Conservation (phyloP, 176 grass and related monocot genomes). For the Elymus sibiricus region DNA sequence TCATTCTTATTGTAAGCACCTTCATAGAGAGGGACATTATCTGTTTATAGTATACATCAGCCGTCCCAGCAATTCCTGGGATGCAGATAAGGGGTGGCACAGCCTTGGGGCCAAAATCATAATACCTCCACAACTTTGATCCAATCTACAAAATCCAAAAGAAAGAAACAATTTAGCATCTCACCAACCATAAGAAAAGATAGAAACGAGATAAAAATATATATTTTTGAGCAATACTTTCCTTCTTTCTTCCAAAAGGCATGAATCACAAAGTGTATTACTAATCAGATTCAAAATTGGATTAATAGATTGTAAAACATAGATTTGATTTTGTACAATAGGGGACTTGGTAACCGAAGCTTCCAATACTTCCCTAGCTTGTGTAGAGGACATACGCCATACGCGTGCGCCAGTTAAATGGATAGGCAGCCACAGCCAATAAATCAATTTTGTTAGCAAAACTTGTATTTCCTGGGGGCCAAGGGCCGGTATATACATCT, state of each 20-base stretch:
- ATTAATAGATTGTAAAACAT: neutral
- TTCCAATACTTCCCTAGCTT: neutral
- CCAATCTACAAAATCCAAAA: conserved; percentile 61
- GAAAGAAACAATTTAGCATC: conserved; percentile 16
- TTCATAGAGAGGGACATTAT: conserved; percentile 93
- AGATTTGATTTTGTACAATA: neutral
- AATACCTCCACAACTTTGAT: conserved; percentile 91
- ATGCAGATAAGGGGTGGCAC: conserved; percentile 90
- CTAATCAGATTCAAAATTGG: neutral
- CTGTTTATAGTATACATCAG: conserved; percentile 99
- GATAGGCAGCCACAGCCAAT: neutral
- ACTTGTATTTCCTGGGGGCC: too few species aligned
- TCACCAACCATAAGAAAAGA: neutral
- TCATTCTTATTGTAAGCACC: conserved; percentile 39
- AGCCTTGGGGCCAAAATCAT: conserved; percentile 94
- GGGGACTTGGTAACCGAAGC: neutral
- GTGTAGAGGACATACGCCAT: neutral
- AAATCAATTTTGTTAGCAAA: too few species aligned
- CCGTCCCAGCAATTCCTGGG: conserved; percentile 90
- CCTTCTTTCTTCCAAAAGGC: neutral
- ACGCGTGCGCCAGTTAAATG: neutral
- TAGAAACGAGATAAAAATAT: neutral
- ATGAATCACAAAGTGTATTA: neutral
- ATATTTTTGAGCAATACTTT: neutral
- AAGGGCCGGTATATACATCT: too few species aligned